These are phyloP conservation scores for Teratosphaeria viscida DNA, from an alignment of 2,329 filamentous ascomycete genomes.

Conservation along the genomic window DNA sequence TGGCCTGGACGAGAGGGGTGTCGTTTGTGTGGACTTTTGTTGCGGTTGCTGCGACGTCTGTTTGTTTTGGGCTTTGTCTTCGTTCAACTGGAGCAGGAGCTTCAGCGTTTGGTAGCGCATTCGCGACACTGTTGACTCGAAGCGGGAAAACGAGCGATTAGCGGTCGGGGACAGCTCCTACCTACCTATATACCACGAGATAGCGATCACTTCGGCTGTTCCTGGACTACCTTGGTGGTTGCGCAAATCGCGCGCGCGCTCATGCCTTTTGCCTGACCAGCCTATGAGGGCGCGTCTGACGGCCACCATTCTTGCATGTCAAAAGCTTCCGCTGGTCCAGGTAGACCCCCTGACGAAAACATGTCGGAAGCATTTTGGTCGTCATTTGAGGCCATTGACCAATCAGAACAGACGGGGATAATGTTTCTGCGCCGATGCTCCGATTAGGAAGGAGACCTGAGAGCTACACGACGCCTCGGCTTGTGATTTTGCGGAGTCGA, in stretches of 20 bases:
- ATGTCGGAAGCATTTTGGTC: conserved; percentile 1
- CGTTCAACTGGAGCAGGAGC: conserved; percentile 3
- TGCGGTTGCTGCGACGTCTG: background rate
- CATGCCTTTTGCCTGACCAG: background rate
- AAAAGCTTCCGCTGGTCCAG: conserved; percentile 6
- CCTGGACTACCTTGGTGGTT: background rate
- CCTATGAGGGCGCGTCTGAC: background rate
- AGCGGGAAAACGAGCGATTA: background rate
- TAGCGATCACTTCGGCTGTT: background rate
- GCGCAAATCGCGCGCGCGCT: background rate
- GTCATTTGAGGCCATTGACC: background rate
- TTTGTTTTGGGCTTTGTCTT: background rate
- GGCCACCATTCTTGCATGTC: background rate
- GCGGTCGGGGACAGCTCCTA: background rate
- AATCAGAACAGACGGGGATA: background rate
- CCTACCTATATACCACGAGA: background rate
- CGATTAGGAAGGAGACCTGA: background rate
- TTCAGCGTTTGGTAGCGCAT: conserved; percentile 8
- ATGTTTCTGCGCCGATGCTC: background rate
- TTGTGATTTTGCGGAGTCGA: background rate
- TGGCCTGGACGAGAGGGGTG: background rate
- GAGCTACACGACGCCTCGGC: conserved; percentile 2
- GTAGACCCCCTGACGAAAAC: conserved; percentile 2
- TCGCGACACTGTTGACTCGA: background rate
- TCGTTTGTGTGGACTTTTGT: background rate